Percentiles rank a stretch among this genome's conserved stretches.
phyloP scores from a whole-genome alignment of 768 basidiomycete genomes.

The Lentinula aciculospora region DNA sequence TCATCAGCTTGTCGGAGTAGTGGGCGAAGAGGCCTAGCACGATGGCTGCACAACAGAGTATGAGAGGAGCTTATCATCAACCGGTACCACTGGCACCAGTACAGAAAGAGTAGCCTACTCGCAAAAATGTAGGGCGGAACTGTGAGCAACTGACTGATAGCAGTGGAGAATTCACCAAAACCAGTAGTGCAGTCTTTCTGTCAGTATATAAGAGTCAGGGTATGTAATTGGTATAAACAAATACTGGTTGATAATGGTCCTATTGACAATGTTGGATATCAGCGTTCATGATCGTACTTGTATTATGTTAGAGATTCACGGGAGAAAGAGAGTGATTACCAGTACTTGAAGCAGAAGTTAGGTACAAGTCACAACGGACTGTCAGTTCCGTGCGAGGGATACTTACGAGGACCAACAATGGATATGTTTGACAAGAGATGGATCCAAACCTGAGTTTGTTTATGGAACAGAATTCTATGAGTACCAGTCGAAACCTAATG shows the following conservation, averaged over 20 bases:
- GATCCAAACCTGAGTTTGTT: slow-evolving; percentile 25
- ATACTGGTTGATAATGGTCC: slow-evolving; percentile 55
- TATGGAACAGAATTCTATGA: slow-evolving; percentile 10
- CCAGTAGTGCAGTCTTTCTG: slow-evolving; percentile 21
- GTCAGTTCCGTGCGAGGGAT: not conserved
- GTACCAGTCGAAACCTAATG: no score
- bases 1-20: slow-evolving; percentile 50
- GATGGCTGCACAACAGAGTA: slow-evolving; percentile 40
- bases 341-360: slow-evolving; percentile 39
- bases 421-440: slow-evolving; percentile 58
- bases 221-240: slow-evolving; percentile 4
- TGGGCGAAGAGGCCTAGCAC: slow-evolving; percentile 45
- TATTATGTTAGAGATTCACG: slow-evolving; percentile 53
- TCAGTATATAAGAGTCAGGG: not conserved
- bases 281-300: no score
- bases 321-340: slow-evolving; percentile 66
- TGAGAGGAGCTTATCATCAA: no score
- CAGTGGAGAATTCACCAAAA: slow-evolving; percentile 47
- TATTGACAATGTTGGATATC: slow-evolving; percentile 15
- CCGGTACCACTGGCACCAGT: no score
- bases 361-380: not conserved
- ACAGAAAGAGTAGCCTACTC: slow-evolving; percentile 40
- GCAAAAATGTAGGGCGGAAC: slow-evolving; percentile 64
- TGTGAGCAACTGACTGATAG: slow-evolving; percentile 60
- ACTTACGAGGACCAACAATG: slow-evolving; percentile 53